A percentile compares a stretch with the other conserved stretches of the same genome.
These are phyloP conservation scores for Trifolium subterraneum DNA, from an alignment of 306 rosid genomes.

Conservation along the genomic window DNA sequence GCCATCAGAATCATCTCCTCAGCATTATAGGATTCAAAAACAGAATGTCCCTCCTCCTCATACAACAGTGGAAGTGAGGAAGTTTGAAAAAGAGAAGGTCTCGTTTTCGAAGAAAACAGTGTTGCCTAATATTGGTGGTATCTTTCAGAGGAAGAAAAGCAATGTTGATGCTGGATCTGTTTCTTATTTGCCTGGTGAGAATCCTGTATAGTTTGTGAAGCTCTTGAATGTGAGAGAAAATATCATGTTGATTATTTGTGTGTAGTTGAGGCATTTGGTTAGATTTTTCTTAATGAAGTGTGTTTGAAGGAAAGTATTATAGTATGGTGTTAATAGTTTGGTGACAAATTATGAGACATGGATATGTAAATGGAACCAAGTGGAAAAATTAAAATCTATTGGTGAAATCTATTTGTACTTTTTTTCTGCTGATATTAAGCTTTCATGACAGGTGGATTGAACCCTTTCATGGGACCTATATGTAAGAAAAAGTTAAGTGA, in stretches of 20 bases:
- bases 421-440: constrained; percentile 43
- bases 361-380: constrained; percentile 59
- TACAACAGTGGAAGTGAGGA: constrained; percentile 52
- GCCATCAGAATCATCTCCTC: constrained; percentile 71
- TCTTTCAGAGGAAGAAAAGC: constrained; percentile 80
- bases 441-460: constrained; percentile 39
- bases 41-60: constrained; percentile 55
- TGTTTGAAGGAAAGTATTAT: constrained; percentile 43
- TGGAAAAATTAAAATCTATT: constrained; percentile 41
- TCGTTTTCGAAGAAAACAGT: constrained; percentile 74
- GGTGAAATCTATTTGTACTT: constrained; percentile 32
- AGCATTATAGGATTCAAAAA: constrained; percentile 64
- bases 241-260: constrained; percentile 52
- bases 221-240: constrained; percentile 52
- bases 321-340: constrained; percentile 50
- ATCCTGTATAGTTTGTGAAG: constrained; percentile 50
- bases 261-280: constrained; percentile 56
- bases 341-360: constrained; percentile 42
- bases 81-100: constrained; percentile 69
- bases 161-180: constrained; percentile 90
- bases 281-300: constrained; percentile 41
- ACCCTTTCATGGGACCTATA: constrained; percentile 8
- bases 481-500: too few relatives aligned
- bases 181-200: constrained; percentile 90
- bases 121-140: constrained; percentile 72